These are phyloP conservation scores for Globisporangium yorkense DNA, from an alignment of 352 stramenopile species.

Conservation along the genomic window DNA sequence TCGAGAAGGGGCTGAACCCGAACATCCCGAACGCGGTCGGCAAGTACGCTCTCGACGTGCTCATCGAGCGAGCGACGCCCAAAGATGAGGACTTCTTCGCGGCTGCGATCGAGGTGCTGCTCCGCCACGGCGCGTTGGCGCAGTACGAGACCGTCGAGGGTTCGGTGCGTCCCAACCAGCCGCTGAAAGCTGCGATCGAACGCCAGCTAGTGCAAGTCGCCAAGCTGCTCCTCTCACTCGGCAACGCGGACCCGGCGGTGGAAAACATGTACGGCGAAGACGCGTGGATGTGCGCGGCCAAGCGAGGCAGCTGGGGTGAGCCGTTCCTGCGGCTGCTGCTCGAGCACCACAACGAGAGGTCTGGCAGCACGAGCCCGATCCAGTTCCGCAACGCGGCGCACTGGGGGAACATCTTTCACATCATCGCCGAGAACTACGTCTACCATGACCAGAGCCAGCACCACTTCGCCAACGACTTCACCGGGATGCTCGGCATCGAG, in stretches of 20 bases:
- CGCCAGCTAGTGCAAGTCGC: constrained; percentile 36
- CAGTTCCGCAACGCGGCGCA: not conserved
- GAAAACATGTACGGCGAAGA: constrained; percentile 31
- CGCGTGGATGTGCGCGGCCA: constrained; percentile 47
- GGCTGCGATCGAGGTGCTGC: constrained; percentile 38
- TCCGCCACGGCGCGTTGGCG: constrained; percentile 36
- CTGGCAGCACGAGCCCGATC: constrained; percentile 18
- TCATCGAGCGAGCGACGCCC: constrained; percentile 30
- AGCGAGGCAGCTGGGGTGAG: constrained; percentile 21
- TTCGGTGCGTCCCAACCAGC: constrained; percentile 22
- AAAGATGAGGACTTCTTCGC: constrained; percentile 24
- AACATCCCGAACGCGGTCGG: constrained; percentile 56
- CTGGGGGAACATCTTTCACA: constrained; percentile 48
- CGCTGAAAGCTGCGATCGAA: constrained; percentile 49
- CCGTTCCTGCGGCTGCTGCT: constrained; percentile 47
- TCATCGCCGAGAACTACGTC: constrained; percentile 17
- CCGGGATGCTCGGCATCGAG: constrained; percentile 14
- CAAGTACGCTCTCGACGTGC: constrained; percentile 42
- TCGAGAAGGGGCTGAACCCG: constrained; percentile 57
- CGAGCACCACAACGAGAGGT: constrained; percentile 25
- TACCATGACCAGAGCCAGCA: not conserved
- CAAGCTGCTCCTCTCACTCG: constrained; percentile 35
- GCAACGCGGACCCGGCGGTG: constrained; percentile 28
- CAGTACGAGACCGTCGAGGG: constrained; percentile 35
- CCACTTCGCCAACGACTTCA: constrained; percentile 4